phyloP scores from a whole-genome alignment of 2,329 filamentous ascomycete species.

The Cyphellophora attinorum region DNA sequence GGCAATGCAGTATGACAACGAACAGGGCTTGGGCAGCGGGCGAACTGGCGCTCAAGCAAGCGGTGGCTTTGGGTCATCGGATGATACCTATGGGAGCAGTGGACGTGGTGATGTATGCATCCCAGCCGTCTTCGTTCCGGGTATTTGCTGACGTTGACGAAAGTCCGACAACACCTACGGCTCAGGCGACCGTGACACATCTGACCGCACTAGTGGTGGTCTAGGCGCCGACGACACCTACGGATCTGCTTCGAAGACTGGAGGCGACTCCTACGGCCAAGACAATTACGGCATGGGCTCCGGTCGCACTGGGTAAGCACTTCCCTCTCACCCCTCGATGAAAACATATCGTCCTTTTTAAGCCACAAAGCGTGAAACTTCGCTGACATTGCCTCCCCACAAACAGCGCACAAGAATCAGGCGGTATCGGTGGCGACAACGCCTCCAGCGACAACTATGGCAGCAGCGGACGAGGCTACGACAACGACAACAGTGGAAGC shows the following conservation, averaged over 20 bases:
- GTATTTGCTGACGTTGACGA: background rate
- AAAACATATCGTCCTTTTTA: background rate
- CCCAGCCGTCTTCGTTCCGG: background rate
- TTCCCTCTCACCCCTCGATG: background rate
- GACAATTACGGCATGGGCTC: conserved; percentile 9
- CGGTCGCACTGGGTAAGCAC: conserved; percentile 10
- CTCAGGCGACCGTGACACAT: conserved; percentile 14
- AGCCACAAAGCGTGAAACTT: too few relatives aligned
- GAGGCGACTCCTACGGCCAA: background rate
- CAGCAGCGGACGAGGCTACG: conserved; percentile 1
- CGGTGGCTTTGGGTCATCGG: conserved; percentile 14
- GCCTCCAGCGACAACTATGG: background rate
- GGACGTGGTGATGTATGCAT: conserved; percentile 3
- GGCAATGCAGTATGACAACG: background rate
- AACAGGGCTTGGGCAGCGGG: conserved; percentile 10
- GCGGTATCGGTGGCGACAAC: conserved; percentile 15
- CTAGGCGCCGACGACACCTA: background rate
- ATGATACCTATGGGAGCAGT: conserved; percentile 7
- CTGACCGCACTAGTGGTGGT: conserved; percentile 8
- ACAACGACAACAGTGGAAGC: conserved; percentile 6
- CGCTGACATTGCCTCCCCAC: too few relatives aligned
- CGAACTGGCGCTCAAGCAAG: conserved; percentile 10
- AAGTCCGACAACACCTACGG: conserved; percentile 2
- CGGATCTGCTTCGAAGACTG: conserved; percentile 1
- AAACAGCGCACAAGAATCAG: conserved; percentile 7